Evolutionary conservation across 2,329 filamentous ascomycete species (phyloP).

Genomic region (Camptophora hylomeconis): DNA sequence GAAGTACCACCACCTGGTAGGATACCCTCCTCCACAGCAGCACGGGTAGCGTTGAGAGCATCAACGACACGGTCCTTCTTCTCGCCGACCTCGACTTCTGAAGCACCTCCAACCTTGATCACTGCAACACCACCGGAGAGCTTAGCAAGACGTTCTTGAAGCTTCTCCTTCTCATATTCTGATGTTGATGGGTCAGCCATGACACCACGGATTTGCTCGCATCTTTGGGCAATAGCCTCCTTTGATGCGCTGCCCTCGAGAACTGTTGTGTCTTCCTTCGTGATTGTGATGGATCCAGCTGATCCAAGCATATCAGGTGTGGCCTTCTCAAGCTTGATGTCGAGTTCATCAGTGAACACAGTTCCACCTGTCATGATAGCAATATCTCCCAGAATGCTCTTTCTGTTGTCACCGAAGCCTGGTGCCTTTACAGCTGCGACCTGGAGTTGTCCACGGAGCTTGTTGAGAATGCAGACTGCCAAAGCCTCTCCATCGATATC

Average conservation of each 20-base stretch:
- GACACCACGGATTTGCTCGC: conserved; percentile 97
- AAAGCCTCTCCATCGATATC: conserved; percentile 98
- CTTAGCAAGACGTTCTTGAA: conserved; percentile 98
- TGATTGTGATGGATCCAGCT: conserved; percentile 97
- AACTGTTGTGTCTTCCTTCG: conserved; percentile 98
- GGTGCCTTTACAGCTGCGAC: conserved; percentile 97
- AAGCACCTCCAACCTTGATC: conserved; percentile 96
- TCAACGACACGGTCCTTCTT: conserved; percentile 99
- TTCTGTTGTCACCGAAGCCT: conserved; percentile 99
- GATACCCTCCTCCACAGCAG: conserved; percentile 97
- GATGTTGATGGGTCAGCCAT: conserved; percentile 88
- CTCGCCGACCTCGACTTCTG: conserved; percentile 96
- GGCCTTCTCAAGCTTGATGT: conserved; percentile 97
- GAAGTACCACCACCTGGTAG: conserved; percentile 96
- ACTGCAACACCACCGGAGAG: conserved; percentile 97
- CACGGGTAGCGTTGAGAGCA: conserved; percentile 92
- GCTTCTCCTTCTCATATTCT: conserved; percentile 99
- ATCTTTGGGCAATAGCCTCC: conserved; percentile 84
- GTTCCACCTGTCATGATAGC: conserved; percentile 91
- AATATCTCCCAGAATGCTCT: conserved; percentile 96
- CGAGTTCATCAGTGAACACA: conserved; percentile 96
- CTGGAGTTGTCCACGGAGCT: conserved; percentile 98
- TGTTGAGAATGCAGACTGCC: conserved; percentile 98
- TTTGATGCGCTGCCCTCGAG: conserved; percentile 95
- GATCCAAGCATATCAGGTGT: conserved; percentile 92